Evolutionary conservation across 129 eudicot genomes (phyloP).

Genomic region (Silybum marianum): DNA sequence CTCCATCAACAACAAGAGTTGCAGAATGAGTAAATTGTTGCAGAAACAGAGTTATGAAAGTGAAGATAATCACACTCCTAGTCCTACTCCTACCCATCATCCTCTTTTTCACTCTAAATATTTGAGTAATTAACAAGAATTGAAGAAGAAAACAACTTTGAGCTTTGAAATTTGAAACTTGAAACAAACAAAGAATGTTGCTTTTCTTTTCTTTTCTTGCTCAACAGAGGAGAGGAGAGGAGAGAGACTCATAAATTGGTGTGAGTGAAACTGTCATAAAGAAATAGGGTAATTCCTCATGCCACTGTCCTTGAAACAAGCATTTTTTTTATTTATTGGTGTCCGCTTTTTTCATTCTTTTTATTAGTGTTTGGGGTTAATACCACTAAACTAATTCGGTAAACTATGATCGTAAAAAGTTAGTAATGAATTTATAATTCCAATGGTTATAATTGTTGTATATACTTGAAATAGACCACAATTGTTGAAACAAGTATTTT

Average conservation of each 20-base stretch:
- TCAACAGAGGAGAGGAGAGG: not conserved
- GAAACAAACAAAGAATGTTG: not conserved
- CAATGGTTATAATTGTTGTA: too few species aligned
- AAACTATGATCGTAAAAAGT: too few species aligned
- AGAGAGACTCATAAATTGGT: not conserved
- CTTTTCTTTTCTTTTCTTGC: not conserved
- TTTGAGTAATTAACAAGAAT: slow-evolving; percentile 2
- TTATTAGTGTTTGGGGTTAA: too few species aligned
- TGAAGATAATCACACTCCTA: slow-evolving; percentile 25
- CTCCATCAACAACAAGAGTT: slow-evolving; percentile 83
- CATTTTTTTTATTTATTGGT: too few species aligned
- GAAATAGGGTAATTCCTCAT: not conserved
- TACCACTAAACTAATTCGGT: too few species aligned
- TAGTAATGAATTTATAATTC: too few species aligned
- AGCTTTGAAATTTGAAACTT: slow-evolving; percentile 16
- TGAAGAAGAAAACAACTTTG: not conserved
- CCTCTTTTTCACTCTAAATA: not conserved
- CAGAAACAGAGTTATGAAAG: slow-evolving; percentile 30
- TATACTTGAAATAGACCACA: too few species aligned
- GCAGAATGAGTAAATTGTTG: slow-evolving; percentile 45
- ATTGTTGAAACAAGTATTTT: too few species aligned
- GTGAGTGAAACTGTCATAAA: not conserved
- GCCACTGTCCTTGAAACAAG: too few species aligned
- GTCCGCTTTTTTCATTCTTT: too few species aligned
- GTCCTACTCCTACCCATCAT: slow-evolving; percentile 20